Evolutionary conservation across 2,329 filamentous ascomycete genomes (phyloP).

Genomic region (Aspergillus novofumigatus): DNA sequence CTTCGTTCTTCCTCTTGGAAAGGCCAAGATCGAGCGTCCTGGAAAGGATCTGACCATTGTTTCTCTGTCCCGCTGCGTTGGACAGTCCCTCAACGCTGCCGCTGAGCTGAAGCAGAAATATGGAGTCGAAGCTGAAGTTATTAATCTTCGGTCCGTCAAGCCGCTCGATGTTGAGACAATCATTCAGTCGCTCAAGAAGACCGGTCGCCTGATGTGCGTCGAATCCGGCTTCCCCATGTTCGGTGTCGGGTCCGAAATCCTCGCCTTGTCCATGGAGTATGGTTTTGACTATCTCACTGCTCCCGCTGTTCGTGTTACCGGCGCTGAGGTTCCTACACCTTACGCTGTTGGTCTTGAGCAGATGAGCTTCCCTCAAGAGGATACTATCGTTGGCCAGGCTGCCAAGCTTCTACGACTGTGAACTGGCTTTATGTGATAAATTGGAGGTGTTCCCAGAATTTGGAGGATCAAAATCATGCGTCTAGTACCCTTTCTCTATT

Average conservation of each 20-base stretch:
- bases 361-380: conserved; percentile 89
- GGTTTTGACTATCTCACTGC: conserved; percentile 96
- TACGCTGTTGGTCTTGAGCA: conserved; percentile 91
- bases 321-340: conserved; percentile 94
- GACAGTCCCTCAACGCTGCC: conserved; percentile 82
- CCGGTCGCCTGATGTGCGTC: conserved; percentile 80
- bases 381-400: conserved; percentile 80
- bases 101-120: conserved; percentile 94
- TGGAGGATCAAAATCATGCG: conserved; percentile 30
- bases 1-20: conserved; percentile 95
- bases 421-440: conserved; percentile 18
- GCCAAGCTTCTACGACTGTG: conserved; percentile 84
- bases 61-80: conserved; percentile 89
- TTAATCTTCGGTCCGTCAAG: conserved; percentile 98
- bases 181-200: conserved; percentile 98
- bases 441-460: conserved; percentile 12
- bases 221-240: conserved; percentile 96
- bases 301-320: conserved; percentile 88
- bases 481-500: conserved; percentile 30
- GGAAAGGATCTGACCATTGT: conserved; percentile 97
- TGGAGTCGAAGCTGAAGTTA: conserved; percentile 89
- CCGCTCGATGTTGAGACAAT: conserved; percentile 94
- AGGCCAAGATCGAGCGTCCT: conserved; percentile 96
- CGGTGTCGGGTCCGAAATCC: conserved; percentile 86
- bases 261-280: conserved; percentile 95